Conservation (phyloP, 352 stramenopile species). For the Pythium aphanidermatum region DNA sequence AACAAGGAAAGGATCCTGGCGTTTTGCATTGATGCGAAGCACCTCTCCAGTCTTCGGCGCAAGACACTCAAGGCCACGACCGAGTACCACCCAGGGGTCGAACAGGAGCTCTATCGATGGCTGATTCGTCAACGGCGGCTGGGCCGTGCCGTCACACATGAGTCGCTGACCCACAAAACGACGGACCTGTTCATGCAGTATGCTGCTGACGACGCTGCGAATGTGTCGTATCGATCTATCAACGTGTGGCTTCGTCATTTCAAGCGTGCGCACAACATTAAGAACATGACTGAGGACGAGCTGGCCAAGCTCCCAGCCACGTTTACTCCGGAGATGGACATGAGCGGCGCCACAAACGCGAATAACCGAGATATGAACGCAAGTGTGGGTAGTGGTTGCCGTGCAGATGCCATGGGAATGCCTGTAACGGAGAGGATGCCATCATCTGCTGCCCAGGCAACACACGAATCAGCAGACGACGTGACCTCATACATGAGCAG, state of each 20-base stretch:
- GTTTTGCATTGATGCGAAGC: conserved; percentile 71
- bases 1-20: conserved; percentile 72
- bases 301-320: conserved; percentile 39
- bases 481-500: conserved; percentile 31
- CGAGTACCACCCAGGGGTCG: conserved; percentile 68
- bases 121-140: conserved; percentile 64
- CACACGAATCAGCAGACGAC: conserved; percentile 25
- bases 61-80: conserved; percentile 70
- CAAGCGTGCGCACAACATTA: conserved; percentile 58
- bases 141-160: conserved; percentile 33
- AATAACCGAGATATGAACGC: too few relatives aligned
- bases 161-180: conserved; percentile 44
- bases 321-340: conserved; percentile 63
- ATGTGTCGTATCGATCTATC: conserved; percentile 36
- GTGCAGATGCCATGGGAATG: too few relatives aligned
- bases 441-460: too few relatives aligned
- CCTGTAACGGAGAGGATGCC: too few relatives aligned
- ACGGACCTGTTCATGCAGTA: conserved; percentile 73
- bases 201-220: conserved; percentile 24
- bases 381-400: too few relatives aligned
- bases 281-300: conserved; percentile 41
- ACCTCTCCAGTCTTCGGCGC: conserved; percentile 57
- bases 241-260: conserved; percentile 63
- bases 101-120: conserved; percentile 82
- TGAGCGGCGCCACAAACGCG: conserved; percentile 13